Conservation (phyloP, 768 basidiomycete species). For the Mycena latifolia region DNA sequence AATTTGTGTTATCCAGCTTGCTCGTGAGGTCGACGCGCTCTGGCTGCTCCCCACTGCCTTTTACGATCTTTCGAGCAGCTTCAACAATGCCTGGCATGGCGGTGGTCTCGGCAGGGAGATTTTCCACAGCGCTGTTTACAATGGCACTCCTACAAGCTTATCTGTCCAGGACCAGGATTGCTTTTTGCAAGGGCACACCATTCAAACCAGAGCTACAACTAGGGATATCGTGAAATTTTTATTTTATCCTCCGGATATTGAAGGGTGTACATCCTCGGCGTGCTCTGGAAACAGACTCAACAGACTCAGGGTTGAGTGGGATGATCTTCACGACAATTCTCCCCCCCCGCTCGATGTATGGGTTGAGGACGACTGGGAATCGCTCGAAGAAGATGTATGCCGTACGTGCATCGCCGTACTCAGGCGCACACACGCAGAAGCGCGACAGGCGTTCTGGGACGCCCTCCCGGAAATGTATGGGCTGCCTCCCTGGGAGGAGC, state of each 20-base stretch:
- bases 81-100: too few relatives aligned
- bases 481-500: constrained; percentile 8
- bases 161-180: background rate
- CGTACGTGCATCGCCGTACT: background rate
- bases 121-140: background rate
- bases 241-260: background rate
- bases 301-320: too few relatives aligned
- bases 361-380: constrained; percentile 5
- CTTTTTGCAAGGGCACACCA: background rate
- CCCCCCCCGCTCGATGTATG: constrained; percentile 10
- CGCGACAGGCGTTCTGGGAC: constrained; percentile 12
- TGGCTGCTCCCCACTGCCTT: constrained; percentile 16
- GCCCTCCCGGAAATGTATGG: constrained; percentile 15
- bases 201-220: background rate
- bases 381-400: background rate
- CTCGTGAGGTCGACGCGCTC: constrained; percentile 16
- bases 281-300: too few relatives aligned
- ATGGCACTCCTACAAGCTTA: background rate
- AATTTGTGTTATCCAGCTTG: background rate
- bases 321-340: too few relatives aligned
- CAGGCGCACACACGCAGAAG: background rate
- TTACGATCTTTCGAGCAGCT: background rate
- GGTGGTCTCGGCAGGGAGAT: background rate
- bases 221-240: background rate
- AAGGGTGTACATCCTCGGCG: too few relatives aligned